Evolutionary conservation across 306 rosid species (phyloP).

Genomic region (Bauhinia variegata): DNA sequence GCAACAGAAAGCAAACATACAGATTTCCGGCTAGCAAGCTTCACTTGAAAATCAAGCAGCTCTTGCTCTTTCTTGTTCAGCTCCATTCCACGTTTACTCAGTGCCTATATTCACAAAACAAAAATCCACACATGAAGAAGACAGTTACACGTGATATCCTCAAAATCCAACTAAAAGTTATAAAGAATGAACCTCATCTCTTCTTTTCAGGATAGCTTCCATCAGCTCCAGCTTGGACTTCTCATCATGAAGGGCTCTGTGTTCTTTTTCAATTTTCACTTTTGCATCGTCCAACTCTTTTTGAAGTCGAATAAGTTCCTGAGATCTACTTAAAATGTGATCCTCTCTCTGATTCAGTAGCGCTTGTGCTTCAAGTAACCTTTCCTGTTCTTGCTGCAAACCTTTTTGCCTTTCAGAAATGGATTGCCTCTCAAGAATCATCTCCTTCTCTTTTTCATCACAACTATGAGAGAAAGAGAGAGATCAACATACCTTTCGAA

Average conservation of each 20-base stretch:
- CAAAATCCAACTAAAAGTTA: slow-evolving; percentile 30
- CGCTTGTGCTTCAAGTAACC: slow-evolving; percentile 80
- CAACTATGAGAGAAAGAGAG: slow-evolving; percentile 55
- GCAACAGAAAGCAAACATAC: slow-evolving; percentile 51
- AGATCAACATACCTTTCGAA: slow-evolving; percentile 32
- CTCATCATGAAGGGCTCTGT: slow-evolving; percentile 57
- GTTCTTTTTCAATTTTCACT: slow-evolving; percentile 57
- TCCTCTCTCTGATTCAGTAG: slow-evolving; percentile 84
- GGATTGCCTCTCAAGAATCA: slow-evolving; percentile 74
- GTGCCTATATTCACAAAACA: slow-evolving; percentile 53
- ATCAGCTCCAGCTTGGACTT: slow-evolving; percentile 63
- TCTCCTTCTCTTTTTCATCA: slow-evolving; percentile 83
- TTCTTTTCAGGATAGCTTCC: slow-evolving; percentile 56
- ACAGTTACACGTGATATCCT: slow-evolving; percentile 14
- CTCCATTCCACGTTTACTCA: slow-evolving; percentile 54
- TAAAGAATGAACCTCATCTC: slow-evolving; percentile 66
- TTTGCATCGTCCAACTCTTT: slow-evolving; percentile 71
- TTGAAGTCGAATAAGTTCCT: slow-evolving; percentile 69
- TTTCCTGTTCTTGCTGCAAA: slow-evolving; percentile 83
- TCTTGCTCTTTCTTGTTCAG: slow-evolving; percentile 75
- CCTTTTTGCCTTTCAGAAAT: slow-evolving; percentile 80
- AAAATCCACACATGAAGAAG: slow-evolving; percentile 36
- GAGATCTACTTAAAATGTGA: slow-evolving; percentile 61
- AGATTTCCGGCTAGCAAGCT: slow-evolving; percentile 68
- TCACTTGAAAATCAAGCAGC: slow-evolving; percentile 61